Evolutionary conservation across 2,329 filamentous ascomycete genomes (phyloP).

Genomic region (Apiospora saccharicola): DNA sequence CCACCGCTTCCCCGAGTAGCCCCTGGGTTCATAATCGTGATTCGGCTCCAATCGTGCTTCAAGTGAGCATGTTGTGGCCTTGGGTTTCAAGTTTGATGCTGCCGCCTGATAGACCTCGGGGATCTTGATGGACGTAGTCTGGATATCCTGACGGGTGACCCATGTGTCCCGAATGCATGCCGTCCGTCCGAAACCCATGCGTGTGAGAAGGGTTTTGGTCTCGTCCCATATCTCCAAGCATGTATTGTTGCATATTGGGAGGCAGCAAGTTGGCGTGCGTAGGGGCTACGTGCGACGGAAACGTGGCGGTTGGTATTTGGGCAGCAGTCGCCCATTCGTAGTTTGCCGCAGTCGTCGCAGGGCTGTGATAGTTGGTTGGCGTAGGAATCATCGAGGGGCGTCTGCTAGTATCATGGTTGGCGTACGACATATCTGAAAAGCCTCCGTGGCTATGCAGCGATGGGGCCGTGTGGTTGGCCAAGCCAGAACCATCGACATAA

Average conservation of each 20-base stretch:
- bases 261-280: background rate
- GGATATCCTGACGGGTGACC: conserved; percentile 16
- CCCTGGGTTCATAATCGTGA: background rate
- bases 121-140: conserved; percentile 20
- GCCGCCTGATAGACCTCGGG: conserved; percentile 1
- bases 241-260: conserved; percentile 11
- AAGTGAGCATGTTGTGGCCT: conserved; percentile 16
- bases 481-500: conserved; percentile 37
- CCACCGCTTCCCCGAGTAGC: background rate
- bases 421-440: conserved; percentile 24
- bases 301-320: background rate
- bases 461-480: conserved; percentile 46
- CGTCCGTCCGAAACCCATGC: background rate
- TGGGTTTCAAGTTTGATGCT: conserved; percentile 18
- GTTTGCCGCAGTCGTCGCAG: background rate
- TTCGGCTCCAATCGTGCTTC: background rate
- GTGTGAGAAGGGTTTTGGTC: background rate
- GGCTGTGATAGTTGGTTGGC: conserved; percentile 4
- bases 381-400: conserved; percentile 21
- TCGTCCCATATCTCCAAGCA: conserved; percentile 15
- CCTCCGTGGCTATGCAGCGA: conserved; percentile 35
- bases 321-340: conserved; percentile 12
- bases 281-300: background rate
- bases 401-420: conserved; percentile 23
- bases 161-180: background rate